These are phyloP conservation scores for Fusarium globosum DNA, from an alignment of 2,329 filamentous ascomycete genomes.

Conservation along the genomic window DNA sequence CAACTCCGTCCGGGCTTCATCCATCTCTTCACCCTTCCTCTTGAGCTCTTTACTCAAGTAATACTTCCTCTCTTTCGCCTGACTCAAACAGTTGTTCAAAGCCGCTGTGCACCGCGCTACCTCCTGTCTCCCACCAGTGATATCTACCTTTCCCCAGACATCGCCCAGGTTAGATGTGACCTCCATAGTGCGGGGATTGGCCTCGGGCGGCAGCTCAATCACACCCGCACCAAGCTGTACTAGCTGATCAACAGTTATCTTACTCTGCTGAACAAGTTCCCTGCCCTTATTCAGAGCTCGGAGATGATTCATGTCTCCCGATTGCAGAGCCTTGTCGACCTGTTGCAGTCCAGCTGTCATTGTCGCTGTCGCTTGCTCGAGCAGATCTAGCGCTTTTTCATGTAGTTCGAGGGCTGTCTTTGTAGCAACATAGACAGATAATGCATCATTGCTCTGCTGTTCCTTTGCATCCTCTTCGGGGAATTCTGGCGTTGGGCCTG, in stretches of 20 bases:
- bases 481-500: constrained; percentile 62
- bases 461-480: constrained; percentile 65
- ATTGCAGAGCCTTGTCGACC: constrained; percentile 56
- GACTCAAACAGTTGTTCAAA: constrained; percentile 48
- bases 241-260: constrained; percentile 23
- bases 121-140: constrained; percentile 56
- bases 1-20: constrained; percentile 51
- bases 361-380: constrained; percentile 51
- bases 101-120: constrained; percentile 50
- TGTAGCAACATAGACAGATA: constrained; percentile 52
- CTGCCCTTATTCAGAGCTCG: constrained; percentile 27
- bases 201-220: constrained; percentile 46
- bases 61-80: constrained; percentile 47
- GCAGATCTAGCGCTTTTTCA: constrained; percentile 52
- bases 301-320: constrained; percentile 46
- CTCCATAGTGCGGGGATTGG: constrained; percentile 57
- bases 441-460: constrained; percentile 48
- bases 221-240: constrained; percentile 24
- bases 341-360: constrained; percentile 51
- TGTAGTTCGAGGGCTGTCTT: constrained; percentile 54
- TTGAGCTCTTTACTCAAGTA: constrained; percentile 48
- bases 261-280: constrained; percentile 18
- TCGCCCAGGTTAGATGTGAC: constrained; percentile 53
- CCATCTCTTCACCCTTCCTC: constrained; percentile 45
- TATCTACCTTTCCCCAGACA: constrained; percentile 63